Evolutionary conservation across 192 early-diverging fungal genomes (phyloP).

Genomic region (Podila epicladia): DNA sequence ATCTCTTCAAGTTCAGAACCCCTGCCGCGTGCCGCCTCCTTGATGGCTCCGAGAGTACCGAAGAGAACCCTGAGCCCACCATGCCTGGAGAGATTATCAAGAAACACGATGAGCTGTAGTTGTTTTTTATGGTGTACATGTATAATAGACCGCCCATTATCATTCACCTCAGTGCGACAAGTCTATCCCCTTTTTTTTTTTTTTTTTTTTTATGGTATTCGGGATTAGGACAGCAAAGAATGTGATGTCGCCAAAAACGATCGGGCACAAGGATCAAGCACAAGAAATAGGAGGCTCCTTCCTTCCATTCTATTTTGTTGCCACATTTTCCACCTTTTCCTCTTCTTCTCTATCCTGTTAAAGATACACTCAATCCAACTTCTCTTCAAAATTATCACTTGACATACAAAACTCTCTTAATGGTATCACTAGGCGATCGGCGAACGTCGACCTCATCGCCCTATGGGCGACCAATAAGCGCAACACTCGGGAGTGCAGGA

Average conservation of each 20-base stretch:
- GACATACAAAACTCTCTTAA: conserved; percentile 1
- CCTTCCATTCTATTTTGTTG: not conserved
- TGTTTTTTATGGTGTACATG: no score
- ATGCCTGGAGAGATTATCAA: not conserved
- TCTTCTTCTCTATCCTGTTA: not conserved
- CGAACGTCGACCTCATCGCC: conserved; percentile 14
- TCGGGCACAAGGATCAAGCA: no score
- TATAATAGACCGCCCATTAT: no score
- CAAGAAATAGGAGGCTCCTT: conserved; percentile 6
- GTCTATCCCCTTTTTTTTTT: not conserved
- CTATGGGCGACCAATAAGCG: not conserved
- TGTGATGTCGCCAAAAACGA: no score
- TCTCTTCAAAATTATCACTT: no score
- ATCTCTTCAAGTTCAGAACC: conserved; percentile 76
- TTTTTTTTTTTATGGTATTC: not conserved
- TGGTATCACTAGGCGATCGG: conserved; percentile 20
- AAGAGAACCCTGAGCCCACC: not conserved
- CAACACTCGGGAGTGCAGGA: not conserved
- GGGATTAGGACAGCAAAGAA: no score
- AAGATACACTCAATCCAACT: not conserved
- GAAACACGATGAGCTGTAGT: conserved; percentile 13
- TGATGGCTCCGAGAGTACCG: not conserved
- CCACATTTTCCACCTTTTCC: not conserved
- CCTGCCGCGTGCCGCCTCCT: conserved; percentile 79
- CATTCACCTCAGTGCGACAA: no score